Evolutionary conservation across 2,329 filamentous ascomycete genomes (phyloP), one percentile per base, ranked within the genome.

Genomic region (Xylariales sp.): DNA sequence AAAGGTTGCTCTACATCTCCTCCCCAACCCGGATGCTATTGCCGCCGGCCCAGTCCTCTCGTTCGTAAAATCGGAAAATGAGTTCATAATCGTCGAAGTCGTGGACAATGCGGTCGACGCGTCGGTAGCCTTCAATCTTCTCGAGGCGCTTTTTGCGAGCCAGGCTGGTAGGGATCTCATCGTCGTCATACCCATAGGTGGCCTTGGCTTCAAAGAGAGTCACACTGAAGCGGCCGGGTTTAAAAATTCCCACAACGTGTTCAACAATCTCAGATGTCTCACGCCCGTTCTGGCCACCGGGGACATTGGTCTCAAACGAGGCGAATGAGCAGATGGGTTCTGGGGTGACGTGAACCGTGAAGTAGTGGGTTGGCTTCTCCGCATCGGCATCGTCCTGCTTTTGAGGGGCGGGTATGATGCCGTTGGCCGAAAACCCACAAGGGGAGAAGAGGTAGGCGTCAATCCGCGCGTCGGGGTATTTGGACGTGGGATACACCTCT

Each of bases 301-400:
- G 96, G 3, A 99, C 95, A 75, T 98, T 99, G 73, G 96, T 98
- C 85, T 99, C 96, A 78, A 99, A 99, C 1, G 94, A 97, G 43
- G 96, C 96, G 79, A 97, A 99, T 5, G 94, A 97, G 84, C 95
- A 99, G 76, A 97, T 90, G 14, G 95, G 93, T 85, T 99, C 96
- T 0, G 96, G 96, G 0, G 96, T 99, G 72, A 99, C 96, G 78
- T 99, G 96, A 30, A 99, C 96, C 0, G 95, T 99, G 82, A 97
- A 99, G 83, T 99, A 99, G 82, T 98, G 94, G 48, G 89, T 91
- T 3, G 87, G 83, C 60, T 84, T 84, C 68, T 81, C 80, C 57
- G 78, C 77, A 67, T 84, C 81, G 78, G 82, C 71, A 3, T 70
- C 74, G 43, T 75, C 83, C 41, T 82, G 82, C 60, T 85, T 83